Conservation (phyloP, 2,329 filamentous ascomycete genomes). For the Diaporthe helianthi region DNA sequence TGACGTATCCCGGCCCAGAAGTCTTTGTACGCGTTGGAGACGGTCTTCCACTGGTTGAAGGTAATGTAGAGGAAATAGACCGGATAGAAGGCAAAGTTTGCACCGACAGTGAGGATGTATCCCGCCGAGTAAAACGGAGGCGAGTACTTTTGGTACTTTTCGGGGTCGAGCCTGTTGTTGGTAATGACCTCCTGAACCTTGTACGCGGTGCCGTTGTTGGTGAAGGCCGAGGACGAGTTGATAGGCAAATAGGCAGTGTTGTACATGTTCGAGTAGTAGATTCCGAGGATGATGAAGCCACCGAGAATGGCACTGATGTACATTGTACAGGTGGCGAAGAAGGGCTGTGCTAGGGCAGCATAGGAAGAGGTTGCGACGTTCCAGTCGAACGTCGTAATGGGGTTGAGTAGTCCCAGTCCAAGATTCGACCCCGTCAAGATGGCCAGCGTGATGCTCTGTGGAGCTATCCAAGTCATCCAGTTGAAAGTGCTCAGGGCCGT, state of each 20-base stretch:
- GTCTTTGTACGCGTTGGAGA: conserved; percentile 47
- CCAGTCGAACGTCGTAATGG: conserved; percentile 58
- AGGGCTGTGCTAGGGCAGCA: conserved; percentile 48
- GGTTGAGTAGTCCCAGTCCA: conserved; percentile 55
- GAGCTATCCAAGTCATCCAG: conserved; percentile 60
- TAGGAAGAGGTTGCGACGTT: conserved; percentile 52
- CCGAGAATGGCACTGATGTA: conserved; percentile 45
- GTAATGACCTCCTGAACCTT: conserved; percentile 48
- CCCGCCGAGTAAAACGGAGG: conserved; percentile 53
- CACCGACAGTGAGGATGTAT: conserved; percentile 50
- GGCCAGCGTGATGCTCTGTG: conserved; percentile 51
- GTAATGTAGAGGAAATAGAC: conserved; percentile 53
- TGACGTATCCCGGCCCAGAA: conserved; percentile 49
- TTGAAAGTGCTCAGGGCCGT: conserved; percentile 52
- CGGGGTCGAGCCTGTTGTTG: conserved; percentile 48
- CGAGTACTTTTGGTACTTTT: conserved; percentile 51
- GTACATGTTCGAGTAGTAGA: conserved; percentile 53
- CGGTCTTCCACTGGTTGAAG: conserved; percentile 49
- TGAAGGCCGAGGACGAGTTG: conserved; percentile 54
- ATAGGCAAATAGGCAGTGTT: conserved; percentile 55
- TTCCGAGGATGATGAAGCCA: conserved; percentile 49
- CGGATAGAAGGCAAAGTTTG: conserved; percentile 53
- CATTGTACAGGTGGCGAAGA: conserved; percentile 49
- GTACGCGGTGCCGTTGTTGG: conserved; percentile 51
- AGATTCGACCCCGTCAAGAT: conserved; percentile 51